These are phyloP conservation scores for Dryas octopetala DNA, from an alignment of 306 rosid species.

Conservation along the genomic window DNA sequence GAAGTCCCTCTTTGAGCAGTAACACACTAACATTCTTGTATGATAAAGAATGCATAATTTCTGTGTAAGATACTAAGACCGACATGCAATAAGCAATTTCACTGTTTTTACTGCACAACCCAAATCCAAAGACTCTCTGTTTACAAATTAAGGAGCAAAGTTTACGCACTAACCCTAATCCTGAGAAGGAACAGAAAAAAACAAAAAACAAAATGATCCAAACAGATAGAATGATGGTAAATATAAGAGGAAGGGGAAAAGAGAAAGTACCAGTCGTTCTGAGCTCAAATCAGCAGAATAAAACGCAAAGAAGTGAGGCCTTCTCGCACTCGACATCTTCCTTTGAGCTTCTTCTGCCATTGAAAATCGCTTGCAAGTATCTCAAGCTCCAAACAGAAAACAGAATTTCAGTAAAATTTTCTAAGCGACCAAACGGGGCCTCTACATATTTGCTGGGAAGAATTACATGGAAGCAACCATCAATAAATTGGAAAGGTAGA, in stretches of 20 bases:
- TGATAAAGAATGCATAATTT: not conserved
- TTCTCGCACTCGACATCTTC: conserved; percentile 49
- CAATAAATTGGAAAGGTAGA: not conserved
- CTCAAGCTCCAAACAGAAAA: not conserved
- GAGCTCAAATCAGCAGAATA: conserved; percentile 60
- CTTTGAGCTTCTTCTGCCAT: conserved; percentile 50
- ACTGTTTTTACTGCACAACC: not conserved
- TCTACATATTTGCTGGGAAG: conserved; percentile 1
- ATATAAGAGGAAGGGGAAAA: not conserved
- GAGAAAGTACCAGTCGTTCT: conserved; percentile 53
- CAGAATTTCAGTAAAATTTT: conserved; percentile 16
- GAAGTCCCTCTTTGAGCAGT: not conserved
- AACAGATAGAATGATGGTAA: not conserved
- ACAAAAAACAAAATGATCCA: not conserved
- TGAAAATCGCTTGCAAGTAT: conserved; percentile 15
- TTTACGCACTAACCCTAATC: conserved; percentile 18
- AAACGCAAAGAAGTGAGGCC: conserved; percentile 70
- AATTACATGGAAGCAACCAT: not conserved
- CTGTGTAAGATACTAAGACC: not conserved
- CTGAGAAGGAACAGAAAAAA: not conserved
- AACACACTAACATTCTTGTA: not conserved
- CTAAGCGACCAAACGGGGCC: conserved; percentile 26
- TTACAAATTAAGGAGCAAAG: not conserved
- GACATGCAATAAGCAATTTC: not conserved
- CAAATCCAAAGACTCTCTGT: not conserved